These are phyloP conservation scores for Bathelium albidoporum DNA, from an alignment of 495 filamentous ascomycete genomes.

Conservation along the genomic window DNA sequence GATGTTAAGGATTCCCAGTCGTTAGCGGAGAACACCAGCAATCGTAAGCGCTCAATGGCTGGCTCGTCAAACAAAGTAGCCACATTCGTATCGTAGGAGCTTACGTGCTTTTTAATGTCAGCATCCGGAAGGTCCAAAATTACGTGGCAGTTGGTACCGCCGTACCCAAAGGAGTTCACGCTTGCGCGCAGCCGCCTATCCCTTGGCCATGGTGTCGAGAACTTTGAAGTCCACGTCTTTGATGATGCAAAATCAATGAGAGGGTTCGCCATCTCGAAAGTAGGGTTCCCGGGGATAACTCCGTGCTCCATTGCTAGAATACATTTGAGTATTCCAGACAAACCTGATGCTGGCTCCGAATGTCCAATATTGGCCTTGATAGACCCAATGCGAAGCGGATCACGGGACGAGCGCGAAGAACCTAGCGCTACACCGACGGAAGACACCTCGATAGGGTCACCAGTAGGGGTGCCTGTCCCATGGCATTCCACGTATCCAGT, in stretches of 20 bases:
- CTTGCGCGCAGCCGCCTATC: background rate
- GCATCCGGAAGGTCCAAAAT: background rate
- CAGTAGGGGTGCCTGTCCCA: background rate
- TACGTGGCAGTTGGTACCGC: background rate
- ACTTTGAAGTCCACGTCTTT: conserved; percentile 3
- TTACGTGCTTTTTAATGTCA: background rate
- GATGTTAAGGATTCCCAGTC: background rate
- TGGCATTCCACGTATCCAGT: background rate
- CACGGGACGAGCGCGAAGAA: background rate
- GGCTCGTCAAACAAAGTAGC: background rate
- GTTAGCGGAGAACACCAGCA: background rate
- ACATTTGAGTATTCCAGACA: background rate
- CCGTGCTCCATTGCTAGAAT: conserved; percentile 18
- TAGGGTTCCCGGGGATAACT: conserved; percentile 25
- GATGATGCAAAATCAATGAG: conserved; percentile 5
- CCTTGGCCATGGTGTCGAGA: conserved; percentile 15
- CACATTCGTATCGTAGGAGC: background rate
- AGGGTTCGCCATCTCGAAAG: background rate
- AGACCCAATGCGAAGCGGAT: background rate
- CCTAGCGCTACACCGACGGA: background rate
- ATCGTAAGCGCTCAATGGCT: background rate
- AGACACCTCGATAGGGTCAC: background rate
- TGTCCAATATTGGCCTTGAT: background rate
- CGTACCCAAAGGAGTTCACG: background rate
- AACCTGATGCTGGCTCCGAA: background rate